Percentiles rank a stretch among this genome's conserved stretches.
These are phyloP conservation scores for Saccharomycopsis oosterbeekiorum DNA, from an alignment of 805 yeast genomes.

Conservation along the genomic window DNA sequence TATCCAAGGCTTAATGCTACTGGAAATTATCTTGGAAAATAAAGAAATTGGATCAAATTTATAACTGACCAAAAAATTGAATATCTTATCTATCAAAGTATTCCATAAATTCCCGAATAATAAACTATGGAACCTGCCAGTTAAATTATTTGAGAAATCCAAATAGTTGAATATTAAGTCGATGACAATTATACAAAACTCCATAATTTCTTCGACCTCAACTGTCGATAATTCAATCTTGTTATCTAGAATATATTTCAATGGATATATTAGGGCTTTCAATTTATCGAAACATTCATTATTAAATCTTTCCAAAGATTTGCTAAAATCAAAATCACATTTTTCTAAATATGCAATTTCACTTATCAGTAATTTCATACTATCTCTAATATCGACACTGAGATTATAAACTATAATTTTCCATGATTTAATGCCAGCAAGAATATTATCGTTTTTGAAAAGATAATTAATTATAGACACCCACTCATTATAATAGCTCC, in stretches of 20 bases:
- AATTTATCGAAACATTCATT: background rate
- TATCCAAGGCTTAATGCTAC: background rate
- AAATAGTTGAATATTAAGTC: background rate
- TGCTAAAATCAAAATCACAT: background rate
- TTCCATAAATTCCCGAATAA: background rate
- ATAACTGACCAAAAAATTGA: background rate
- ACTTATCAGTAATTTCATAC: background rate
- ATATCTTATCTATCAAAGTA: background rate
- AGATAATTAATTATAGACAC: background rate
- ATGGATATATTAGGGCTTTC: background rate
- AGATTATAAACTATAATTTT: background rate
- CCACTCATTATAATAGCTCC: conserved; percentile 6
- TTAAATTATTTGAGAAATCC: background rate
- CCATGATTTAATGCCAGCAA: background rate
- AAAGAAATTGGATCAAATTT: background rate
- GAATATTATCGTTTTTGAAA: background rate
- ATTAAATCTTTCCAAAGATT: background rate
- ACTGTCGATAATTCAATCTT: background rate
- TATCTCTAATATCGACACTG: background rate
- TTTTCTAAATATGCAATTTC: background rate
- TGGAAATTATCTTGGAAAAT: background rate
- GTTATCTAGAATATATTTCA: background rate
- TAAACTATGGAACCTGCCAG: background rate
- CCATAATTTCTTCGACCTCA: background rate
- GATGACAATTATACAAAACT: background rate